Conservation (phyloP, 1,284 basidiomycete genomes). For the Puccinia brachypodii region DNA sequence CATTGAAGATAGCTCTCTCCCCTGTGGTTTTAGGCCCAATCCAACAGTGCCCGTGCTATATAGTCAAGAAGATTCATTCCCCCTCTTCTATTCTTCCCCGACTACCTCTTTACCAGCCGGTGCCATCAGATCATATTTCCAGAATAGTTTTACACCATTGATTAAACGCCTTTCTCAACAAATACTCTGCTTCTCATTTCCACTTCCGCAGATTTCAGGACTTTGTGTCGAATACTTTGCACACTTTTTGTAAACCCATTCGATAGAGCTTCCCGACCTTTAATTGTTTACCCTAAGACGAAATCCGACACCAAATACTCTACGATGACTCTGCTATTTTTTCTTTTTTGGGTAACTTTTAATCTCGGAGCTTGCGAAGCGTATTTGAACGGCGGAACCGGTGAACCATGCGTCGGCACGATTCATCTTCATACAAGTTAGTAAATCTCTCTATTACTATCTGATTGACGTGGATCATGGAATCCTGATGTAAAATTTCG, state of each 20-base stretch:
- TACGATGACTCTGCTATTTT: not conserved
- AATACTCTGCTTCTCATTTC: not conserved
- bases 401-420: slow-evolving; percentile 29
- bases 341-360: slow-evolving; percentile 4
- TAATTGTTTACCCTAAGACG: not conserved
- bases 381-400: slow-evolving; percentile 10
- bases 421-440: slow-evolving; percentile 27
- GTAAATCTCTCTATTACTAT: not conserved
- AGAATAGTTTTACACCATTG: not conserved
- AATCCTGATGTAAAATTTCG: not conserved
- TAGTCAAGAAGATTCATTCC: not conserved
- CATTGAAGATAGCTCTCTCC: slow-evolving; percentile 16
- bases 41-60: not conserved
- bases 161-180: not conserved
- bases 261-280: not conserved
- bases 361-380: slow-evolving; percentile 21
- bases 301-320: not conserved
- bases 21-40: not conserved
- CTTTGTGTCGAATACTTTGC: not conserved
- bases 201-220: not conserved
- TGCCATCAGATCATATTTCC: not conserved
- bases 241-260: not conserved
- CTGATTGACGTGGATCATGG: not conserved
- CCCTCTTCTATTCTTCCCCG: slow-evolving; percentile 5
- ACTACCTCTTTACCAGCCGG: not conserved